Conservation (phyloP, 257 asterid species). For the Anisodus acutangulus region DNA sequence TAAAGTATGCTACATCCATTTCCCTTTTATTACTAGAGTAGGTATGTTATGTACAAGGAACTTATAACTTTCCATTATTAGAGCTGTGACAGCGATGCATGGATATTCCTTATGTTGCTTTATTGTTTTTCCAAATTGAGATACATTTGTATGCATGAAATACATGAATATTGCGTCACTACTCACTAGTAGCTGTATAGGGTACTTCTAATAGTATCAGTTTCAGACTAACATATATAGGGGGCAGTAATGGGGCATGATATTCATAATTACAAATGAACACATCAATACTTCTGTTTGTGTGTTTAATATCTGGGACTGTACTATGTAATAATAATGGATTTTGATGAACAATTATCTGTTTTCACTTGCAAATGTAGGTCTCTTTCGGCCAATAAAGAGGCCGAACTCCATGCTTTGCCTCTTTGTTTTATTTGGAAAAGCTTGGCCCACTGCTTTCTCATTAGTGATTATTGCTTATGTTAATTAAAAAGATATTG, state of each 20-base stretch:
- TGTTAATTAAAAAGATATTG: background rate
- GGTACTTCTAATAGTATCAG: background rate
- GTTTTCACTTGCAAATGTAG: slow-evolving; percentile 7
- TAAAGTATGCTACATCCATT: background rate
- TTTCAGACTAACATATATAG: background rate
- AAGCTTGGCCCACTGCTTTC: background rate
- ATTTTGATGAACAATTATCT: background rate
- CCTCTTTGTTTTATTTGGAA: slow-evolving; percentile 16
- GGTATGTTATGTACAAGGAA: background rate
- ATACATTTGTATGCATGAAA: background rate
- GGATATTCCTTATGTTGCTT: slow-evolving; percentile 20
- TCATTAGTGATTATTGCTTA: background rate
- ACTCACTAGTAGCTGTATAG: background rate
- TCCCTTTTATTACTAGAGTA: background rate
- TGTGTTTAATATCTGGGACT: background rate
- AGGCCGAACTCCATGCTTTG: slow-evolving; percentile 27
- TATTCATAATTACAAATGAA: slow-evolving; percentile 21
- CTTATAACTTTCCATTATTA: background rate
- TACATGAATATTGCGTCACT: background rate
- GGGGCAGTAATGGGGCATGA: background rate
- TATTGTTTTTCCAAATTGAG: background rate
- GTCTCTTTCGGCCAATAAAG: slow-evolving; percentile 19
- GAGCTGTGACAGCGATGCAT: background rate
- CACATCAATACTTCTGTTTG: background rate
- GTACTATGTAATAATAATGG: background rate